These are phyloP conservation scores for Saccharomyces uvarum DNA, from an alignment of 1,139 yeast species.

Conservation along the genomic window DNA sequence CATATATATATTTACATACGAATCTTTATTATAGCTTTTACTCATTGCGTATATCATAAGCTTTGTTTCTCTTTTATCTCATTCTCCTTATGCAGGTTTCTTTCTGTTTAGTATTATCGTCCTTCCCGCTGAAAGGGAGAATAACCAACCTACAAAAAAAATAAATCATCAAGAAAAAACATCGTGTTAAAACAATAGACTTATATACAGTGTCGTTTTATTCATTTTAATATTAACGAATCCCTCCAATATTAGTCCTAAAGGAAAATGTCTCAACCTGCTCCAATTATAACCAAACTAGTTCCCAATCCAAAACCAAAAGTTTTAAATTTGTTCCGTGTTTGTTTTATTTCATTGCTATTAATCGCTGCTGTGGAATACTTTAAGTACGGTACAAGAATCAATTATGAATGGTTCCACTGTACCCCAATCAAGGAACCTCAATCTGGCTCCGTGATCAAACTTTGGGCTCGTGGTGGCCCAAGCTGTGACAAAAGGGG, in stretches of 20 bases:
- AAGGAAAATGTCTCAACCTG: neutral
- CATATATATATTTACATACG: neutral
- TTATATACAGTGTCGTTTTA: neutral
- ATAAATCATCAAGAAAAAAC: neutral
- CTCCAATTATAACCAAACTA: conserved; percentile 2
- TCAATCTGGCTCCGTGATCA: conserved; percentile 27
- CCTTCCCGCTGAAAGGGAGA: neutral
- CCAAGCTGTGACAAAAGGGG: conserved; percentile 39
- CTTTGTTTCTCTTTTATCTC: neutral
- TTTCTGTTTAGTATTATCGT: neutral
- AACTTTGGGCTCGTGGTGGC: conserved; percentile 35
- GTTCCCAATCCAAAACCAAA: conserved; percentile 14
- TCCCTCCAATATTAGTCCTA: neutral
- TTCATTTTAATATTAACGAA: neutral
- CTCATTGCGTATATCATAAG: neutral
- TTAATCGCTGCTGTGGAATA: conserved; percentile 36
- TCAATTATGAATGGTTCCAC: conserved; percentile 38
- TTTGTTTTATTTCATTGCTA: conserved; percentile 25
- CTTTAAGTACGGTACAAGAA: conserved; percentile 35
- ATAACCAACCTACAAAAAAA: neutral
- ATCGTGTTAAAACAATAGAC: neutral
- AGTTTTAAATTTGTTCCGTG: conserved; percentile 27
- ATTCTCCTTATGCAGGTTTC: neutral
- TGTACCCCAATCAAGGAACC: conserved; percentile 33
- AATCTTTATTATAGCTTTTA: neutral